Evolutionary conservation across 768 basidiomycete species (phyloP).

Genomic region (Psilocybe cyanescens): DNA sequence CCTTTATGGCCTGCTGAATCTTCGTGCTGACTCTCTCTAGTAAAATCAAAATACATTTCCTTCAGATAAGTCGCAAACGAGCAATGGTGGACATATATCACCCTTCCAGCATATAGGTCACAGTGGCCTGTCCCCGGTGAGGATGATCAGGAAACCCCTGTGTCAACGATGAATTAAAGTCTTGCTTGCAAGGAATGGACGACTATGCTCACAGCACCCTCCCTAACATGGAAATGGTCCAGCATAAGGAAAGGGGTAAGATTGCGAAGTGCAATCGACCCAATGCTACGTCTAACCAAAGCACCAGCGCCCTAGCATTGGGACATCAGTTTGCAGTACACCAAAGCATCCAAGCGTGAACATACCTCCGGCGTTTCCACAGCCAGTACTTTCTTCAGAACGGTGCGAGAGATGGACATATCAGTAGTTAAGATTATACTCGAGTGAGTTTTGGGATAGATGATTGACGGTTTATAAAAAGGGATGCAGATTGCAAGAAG

Average conservation of each 20-base stretch:
- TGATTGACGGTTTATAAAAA: background rate
- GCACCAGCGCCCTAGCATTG: constrained; percentile 73
- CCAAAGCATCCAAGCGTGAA: background rate
- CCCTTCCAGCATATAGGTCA: constrained; percentile 91
- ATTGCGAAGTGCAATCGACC: constrained; percentile 72
- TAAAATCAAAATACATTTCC: background rate
- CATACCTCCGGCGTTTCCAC: constrained; percentile 72
- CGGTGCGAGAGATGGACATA: constrained; percentile 59
- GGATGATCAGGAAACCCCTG: constrained; percentile 94
- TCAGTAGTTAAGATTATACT: constrained; percentile 1
- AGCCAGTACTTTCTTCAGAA: constrained; percentile 78
- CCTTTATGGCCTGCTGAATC: constrained; percentile 90
- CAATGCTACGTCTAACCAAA: constrained; percentile 85
- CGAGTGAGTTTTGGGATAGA: background rate
- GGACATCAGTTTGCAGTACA: constrained; percentile 1
- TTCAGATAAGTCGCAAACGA: background rate
- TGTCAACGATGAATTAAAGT: constrained; percentile 25
- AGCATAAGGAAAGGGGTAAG: constrained; percentile 92
- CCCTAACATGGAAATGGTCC: constrained; percentile 75
- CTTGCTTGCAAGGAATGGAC: background rate
- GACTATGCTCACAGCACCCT: constrained; percentile 62
- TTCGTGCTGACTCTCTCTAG: constrained; percentile 78
- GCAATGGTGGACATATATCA: constrained; percentile 23
- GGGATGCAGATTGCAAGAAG: constrained; percentile 9
- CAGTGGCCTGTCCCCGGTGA: constrained; percentile 87